Conservation (phyloP, 164 flowering plant species). For the Macadamia integrifolia region DNA sequence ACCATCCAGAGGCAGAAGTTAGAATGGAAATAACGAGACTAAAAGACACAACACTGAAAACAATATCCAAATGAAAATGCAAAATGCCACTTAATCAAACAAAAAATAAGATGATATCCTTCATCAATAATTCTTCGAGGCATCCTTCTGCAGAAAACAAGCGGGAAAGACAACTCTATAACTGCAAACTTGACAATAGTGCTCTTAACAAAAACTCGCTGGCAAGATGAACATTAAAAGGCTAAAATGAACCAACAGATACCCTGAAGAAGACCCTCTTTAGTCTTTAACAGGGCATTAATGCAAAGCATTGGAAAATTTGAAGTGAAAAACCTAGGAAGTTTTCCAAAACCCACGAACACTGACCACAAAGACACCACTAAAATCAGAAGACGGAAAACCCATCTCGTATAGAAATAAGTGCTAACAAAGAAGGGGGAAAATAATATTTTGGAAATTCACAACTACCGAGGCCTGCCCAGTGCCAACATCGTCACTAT, state of each 20-base stretch:
- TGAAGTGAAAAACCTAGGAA: too few species aligned
- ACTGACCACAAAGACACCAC: too few species aligned
- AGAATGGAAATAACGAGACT: too few species aligned
- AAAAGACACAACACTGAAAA: conserved; percentile 3
- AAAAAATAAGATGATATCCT: too few species aligned
- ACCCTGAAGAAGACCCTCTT: not conserved
- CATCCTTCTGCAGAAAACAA: not conserved
- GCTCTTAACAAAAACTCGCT: not conserved
- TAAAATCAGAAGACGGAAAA: not conserved
- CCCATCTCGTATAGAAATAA: too few species aligned
- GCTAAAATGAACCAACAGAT: not conserved
- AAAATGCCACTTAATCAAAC: too few species aligned
- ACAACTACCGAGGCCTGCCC: not conserved
- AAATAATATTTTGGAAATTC: too few species aligned
- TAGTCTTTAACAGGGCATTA: not conserved
- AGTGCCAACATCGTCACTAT: not conserved
- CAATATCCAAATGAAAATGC: too few species aligned
- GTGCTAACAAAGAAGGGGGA: too few species aligned
- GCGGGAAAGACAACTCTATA: not conserved
- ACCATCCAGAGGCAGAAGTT: conserved; percentile 1
- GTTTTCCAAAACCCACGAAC: too few species aligned
- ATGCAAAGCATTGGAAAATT: not conserved
- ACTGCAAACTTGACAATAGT: conserved; percentile 3
- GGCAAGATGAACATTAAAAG: not conserved
- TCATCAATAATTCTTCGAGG: not conserved